Percentiles rank a stretch among this genome's conserved stretches.
phyloP scores from a whole-genome alignment of 1,284 basidiomycete genomes.

The Naganishia cerealis region DNA sequence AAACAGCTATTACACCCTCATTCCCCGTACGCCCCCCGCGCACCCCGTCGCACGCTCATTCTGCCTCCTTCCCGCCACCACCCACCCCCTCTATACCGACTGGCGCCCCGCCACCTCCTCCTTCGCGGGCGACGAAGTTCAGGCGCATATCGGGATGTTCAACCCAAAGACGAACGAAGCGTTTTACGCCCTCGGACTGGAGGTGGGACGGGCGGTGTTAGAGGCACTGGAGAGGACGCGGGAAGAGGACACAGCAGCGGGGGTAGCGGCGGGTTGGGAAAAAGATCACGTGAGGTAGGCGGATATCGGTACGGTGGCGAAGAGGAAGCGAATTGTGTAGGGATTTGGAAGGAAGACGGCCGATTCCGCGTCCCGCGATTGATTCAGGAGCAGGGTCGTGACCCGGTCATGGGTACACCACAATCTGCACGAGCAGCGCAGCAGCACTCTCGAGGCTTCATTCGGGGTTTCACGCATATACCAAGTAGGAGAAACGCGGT shows the following conservation, averaged over 20 bases:
- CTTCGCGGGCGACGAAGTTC: slow-evolving; percentile 72
- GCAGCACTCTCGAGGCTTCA: too few relatives aligned
- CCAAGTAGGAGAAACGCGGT: too few relatives aligned
- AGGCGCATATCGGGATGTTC: slow-evolving; percentile 90
- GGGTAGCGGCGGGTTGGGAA: background rate
- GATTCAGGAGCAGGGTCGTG: too few relatives aligned
- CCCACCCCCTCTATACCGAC: slow-evolving; percentile 59
- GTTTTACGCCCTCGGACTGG: slow-evolving; percentile 80
- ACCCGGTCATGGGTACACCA: too few relatives aligned
- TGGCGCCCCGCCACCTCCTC: slow-evolving; percentile 68
- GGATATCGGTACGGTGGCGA: background rate
- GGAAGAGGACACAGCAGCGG: slow-evolving; percentile 4
- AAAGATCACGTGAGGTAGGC: background rate
- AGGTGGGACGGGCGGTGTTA: slow-evolving; percentile 56
- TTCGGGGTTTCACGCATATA: too few relatives aligned
- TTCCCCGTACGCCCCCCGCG: slow-evolving; percentile 65
- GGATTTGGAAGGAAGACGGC: too few relatives aligned
- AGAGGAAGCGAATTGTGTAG: too few relatives aligned
- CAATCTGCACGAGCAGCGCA: too few relatives aligned
- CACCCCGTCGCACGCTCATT: slow-evolving; percentile 68
- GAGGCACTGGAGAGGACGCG: slow-evolving; percentile 42
- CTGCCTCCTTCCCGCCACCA: slow-evolving; percentile 66
- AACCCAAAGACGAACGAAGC: slow-evolving; percentile 77
- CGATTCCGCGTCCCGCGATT: too few relatives aligned
- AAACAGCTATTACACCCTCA: slow-evolving; percentile 71